Base-by-base conservation (phyloP, 495 filamentous ascomycete species). In the Neurospora sp. region DNA sequence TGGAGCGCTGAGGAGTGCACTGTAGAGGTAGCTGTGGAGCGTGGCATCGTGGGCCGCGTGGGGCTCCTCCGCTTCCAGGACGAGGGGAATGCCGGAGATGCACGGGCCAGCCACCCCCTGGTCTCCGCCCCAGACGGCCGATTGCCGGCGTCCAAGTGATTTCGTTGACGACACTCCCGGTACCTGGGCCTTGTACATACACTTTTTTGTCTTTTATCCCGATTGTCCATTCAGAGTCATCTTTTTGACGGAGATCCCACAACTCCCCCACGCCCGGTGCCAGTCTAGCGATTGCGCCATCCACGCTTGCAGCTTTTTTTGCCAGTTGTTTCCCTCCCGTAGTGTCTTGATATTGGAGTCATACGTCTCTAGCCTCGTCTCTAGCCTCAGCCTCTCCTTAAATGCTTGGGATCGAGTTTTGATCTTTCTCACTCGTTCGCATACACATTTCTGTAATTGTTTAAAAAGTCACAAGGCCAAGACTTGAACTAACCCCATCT, bases 271-370 rank as follows among this genome's bases (percentile, higher is more conserved):
- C 53, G 53, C 14, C 53, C 53, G 53, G 53, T 65, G 53, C 53
- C 53, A 65, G 53, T 65, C 48, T 73, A 71, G 71, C 39, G 72
- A 80, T 80, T 75, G 76, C 78, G 78, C 78, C 75, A 80, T 80
- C 78, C 69, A 76, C 77, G 77, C 75, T 79, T 77, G 77, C 77
- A 48, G 70, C 70, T 8, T 65, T 61, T 65, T 65, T 65, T 17
- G 53, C 53, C 53, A 65, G 53, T 65, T 53, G 20, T 53, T 53
- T 59, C 27, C 53, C 53, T 35, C 27, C 53, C 1, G 22, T 35
- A 65, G 53, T 35, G 53, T 35, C 27, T 9, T 17, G 53, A 65
- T 35, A 35, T 35, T 61, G 53, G 53, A 61, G 53, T 61, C 53
- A 61, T 61, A 10, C 45, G 20, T 53, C 45, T n/a, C 44, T 45